A percentile compares a stretch with the other conserved stretches of the same genome.
phyloP scores from a whole-genome alignment of 106 monocot genomes.

The Dendrobium huoshanense region DNA sequence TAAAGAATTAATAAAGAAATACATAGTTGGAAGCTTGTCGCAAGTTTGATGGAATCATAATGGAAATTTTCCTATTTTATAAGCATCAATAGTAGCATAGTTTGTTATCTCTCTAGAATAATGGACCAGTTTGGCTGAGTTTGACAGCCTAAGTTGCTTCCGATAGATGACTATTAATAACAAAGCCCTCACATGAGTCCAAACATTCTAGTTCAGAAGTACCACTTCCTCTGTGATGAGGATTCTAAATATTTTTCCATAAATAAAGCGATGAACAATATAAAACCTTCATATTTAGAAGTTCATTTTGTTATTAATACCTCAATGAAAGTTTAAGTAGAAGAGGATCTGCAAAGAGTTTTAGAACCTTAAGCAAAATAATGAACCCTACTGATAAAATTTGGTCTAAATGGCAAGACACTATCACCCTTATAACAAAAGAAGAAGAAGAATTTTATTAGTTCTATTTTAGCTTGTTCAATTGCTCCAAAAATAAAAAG shows the following conservation, averaged over 20 bases:
- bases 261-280: conserved; percentile 53
- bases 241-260: conserved; percentile 69
- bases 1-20: conserved; percentile 75
- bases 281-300: conserved; percentile 56
- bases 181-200: conserved; percentile 77
- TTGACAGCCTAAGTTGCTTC: conserved; percentile 80
- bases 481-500: conserved; percentile 40
- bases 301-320: conserved; percentile 32
- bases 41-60: conserved; percentile 94
- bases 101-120: conserved; percentile 95
- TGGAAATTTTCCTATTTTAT: conserved; percentile 85
- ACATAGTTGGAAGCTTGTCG: conserved; percentile 71
- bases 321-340: conserved; percentile 81
- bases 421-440: conserved; percentile 47
- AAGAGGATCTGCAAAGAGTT: conserved; percentile 57
- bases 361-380: conserved; percentile 67
- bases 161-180: conserved; percentile 68
- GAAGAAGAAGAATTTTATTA: conserved; percentile 15
- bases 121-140: conserved; percentile 52
- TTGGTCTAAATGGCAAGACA: conserved; percentile 51
- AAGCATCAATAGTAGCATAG: conserved; percentile 83
- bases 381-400: conserved; percentile 65
- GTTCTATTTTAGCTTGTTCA: conserved; percentile 27
- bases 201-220: conserved; percentile 57
- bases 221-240: conserved; percentile 90